Evolutionary conservation across 345 rosid species (phyloP).

Genomic region (Eucalyptus tenuipes): DNA sequence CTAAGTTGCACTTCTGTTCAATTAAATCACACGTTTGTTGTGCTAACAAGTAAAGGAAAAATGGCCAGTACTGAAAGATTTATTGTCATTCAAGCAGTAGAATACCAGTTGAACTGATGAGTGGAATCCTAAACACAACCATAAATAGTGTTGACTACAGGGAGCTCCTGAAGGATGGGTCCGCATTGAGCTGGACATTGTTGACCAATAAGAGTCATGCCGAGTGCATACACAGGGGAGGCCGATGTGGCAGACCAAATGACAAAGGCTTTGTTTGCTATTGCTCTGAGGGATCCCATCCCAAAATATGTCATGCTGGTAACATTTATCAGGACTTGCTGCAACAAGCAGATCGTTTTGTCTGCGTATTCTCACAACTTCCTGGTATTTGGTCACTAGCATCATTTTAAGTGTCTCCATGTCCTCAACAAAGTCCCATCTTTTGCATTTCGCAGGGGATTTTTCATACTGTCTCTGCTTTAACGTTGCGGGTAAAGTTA

Average conservation of each 20-base stretch:
- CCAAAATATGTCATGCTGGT: conserved; percentile 2
- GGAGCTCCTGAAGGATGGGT: neutral
- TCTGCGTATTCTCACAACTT: too few relatives aligned
- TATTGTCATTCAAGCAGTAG: neutral
- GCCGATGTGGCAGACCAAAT: conserved; percentile 8
- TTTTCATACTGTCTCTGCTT: neutral
- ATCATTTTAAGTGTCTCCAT: neutral
- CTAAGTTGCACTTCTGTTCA: neutral
- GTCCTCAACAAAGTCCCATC: too few relatives aligned
- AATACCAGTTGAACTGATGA: neutral
- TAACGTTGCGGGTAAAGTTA: rapidly evolving
- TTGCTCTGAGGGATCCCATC: conserved; percentile 5
- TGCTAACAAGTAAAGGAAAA: neutral
- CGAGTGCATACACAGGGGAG: conserved; percentile 3
- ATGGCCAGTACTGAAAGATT: neutral
- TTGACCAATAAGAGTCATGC: neutral
- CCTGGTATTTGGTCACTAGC: neutral
- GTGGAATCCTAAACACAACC: neutral
- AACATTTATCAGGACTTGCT: neutral
- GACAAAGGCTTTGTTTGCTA: neutral
- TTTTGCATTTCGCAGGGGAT: neutral
- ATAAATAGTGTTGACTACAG: neutral
- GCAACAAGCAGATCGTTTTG: neutral
- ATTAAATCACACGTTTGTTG: neutral
- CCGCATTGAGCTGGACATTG: conserved; percentile 1